Conservation (phyloP, 2,329 filamentous ascomycete species). For the Arthrinium phaeospermum region DNA sequence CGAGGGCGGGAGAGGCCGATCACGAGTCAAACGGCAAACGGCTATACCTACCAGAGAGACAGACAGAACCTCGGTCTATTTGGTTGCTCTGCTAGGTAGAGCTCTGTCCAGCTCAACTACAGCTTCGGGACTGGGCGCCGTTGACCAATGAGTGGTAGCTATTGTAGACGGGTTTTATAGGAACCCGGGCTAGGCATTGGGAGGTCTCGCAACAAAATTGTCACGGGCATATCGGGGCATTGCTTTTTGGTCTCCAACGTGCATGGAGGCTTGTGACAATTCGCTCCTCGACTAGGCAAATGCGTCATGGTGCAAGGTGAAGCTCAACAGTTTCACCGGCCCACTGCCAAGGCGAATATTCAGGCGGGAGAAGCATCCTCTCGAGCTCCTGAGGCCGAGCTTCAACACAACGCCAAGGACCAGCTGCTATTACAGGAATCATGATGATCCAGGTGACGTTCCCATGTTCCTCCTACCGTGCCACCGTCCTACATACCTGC, state of each 20-base stretch:
- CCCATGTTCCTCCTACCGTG: not conserved
- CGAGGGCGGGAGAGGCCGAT: not conserved
- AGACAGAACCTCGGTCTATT: not conserved
- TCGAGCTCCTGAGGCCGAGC: not conserved
- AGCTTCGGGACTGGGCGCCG: not conserved
- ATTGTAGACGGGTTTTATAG: not conserved
- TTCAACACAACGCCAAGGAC: conserved; percentile 7
- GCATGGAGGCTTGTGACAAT: conserved; percentile 14
- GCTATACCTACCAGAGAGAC: not conserved
- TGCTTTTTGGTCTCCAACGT: not conserved
- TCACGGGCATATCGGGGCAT: not conserved
- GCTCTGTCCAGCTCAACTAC: not conserved
- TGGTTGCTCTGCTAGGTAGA: not conserved
- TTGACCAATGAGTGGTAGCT: not conserved
- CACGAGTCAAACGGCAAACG: conserved; percentile 16
- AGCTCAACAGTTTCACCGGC: conserved; percentile 21
- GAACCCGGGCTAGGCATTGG: not conserved
- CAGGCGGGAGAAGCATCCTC: conserved; percentile 14
- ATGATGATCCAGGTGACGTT: not conserved
- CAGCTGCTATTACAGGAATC: not conserved
- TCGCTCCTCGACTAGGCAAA: conserved; percentile 4
- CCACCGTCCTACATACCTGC: not conserved
- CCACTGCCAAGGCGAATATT: conserved; percentile 19
- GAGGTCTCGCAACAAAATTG: not conserved
- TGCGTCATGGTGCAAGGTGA: conserved; percentile 11